Conservation (phyloP, 1,284 basidiomycete genomes). For the Ustilago cynodontis region DNA sequence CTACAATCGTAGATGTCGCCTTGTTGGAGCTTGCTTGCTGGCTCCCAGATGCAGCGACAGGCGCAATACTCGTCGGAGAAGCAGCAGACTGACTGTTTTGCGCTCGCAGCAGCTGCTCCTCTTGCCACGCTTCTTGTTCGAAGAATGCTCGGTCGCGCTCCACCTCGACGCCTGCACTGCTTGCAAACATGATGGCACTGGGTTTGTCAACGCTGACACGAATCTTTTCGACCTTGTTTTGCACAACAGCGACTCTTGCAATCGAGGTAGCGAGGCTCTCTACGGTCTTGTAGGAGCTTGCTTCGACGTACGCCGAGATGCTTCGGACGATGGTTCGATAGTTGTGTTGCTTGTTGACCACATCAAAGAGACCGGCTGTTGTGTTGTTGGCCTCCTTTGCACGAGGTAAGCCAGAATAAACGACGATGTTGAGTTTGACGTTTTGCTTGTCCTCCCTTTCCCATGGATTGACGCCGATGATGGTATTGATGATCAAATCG, state of each 20-base stretch:
- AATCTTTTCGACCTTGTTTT: constrained; percentile 57
- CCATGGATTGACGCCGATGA: constrained; percentile 81
- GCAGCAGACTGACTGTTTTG: constrained; percentile 4
- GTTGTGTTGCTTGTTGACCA: constrained; percentile 54
- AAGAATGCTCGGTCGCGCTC: constrained; percentile 72
- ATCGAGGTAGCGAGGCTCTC: constrained; percentile 80
- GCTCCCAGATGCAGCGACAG: background rate
- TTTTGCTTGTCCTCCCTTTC: constrained; percentile 80
- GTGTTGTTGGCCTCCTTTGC: constrained; percentile 27
- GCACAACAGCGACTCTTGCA: constrained; percentile 73
- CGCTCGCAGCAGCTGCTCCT: constrained; percentile 27
- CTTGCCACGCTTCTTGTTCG: constrained; percentile 42
- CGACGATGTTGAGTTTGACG: constrained; percentile 76
- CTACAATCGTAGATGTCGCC: background rate
- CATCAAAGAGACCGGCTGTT: constrained; percentile 44
- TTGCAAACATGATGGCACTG: constrained; percentile 80
- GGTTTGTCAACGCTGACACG: constrained; percentile 80
- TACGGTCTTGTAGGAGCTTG: constrained; percentile 78
- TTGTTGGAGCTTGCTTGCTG: background rate
- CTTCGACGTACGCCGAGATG: constrained; percentile 71
- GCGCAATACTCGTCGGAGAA: background rate
- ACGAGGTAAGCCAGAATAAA: constrained; percentile 67
- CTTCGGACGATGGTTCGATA: constrained; percentile 47
- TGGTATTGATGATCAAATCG: constrained; percentile 75
- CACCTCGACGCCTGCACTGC: constrained; percentile 77